Conservation (phyloP, 2,329 filamentous ascomycete species). For the Diaporthe sp. region DNA sequence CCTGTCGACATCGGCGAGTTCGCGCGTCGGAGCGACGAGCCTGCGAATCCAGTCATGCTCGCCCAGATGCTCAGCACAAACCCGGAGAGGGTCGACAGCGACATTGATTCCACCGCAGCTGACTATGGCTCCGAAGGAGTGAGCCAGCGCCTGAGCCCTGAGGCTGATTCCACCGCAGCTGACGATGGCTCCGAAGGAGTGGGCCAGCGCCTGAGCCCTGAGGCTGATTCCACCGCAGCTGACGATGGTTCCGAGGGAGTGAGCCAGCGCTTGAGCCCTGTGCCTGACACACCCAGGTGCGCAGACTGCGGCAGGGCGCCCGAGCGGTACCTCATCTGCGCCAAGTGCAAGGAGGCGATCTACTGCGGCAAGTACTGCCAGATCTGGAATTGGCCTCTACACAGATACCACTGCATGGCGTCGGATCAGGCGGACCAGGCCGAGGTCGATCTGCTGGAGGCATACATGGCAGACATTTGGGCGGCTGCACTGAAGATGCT, state of each 20-base stretch:
- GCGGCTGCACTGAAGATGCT: slow-evolving; percentile 16
- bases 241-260: background rate
- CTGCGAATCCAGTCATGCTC: background rate
- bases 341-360: slow-evolving; percentile 4
- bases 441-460: background rate
- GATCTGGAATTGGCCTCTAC: slow-evolving; percentile 31
- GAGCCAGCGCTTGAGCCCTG: background rate
- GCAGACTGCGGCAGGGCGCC: slow-evolving; percentile 17
- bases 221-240: no score
- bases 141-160: no score
- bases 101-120: background rate
- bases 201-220: no score
- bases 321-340: slow-evolving; percentile 21
- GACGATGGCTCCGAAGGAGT: background rate
- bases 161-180: no score
- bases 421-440: background rate
- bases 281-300: background rate
- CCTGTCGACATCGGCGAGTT: background rate
- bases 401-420: background rate
- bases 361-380: slow-evolving; percentile 39
- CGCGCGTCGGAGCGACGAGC: background rate
- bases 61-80: background rate
- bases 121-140: background rate
- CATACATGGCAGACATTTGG: slow-evolving; percentile 13
- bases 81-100: background rate